phyloP scores from a whole-genome alignment of 495 filamentous ascomycete species.

The Tuber brumale region DNA sequence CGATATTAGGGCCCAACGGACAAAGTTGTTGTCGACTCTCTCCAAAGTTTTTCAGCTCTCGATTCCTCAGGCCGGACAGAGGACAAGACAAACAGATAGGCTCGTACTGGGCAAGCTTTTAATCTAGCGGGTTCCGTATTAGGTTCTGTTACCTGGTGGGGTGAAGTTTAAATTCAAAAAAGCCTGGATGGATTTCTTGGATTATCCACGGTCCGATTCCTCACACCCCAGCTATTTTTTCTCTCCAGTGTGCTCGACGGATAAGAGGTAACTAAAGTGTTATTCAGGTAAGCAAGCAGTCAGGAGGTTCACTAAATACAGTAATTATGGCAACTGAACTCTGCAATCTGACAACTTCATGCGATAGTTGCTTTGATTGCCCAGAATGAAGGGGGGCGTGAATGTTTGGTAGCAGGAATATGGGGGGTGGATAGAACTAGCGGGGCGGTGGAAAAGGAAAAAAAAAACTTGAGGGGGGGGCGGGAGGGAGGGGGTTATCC shows the following conservation, averaged over 20 bases:
- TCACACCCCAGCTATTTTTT: background rate
- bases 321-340: slow-evolving; percentile 1
- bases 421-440: background rate
- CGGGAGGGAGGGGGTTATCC: background rate
- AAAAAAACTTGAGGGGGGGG: background rate
- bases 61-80: background rate
- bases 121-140: background rate
- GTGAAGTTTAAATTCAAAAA: slow-evolving; percentile 3
- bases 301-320: background rate
- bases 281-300: slow-evolving; percentile 3
- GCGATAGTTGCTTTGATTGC: slow-evolving; percentile 5
- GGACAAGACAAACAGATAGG: background rate
- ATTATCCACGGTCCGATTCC: background rate
- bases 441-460: background rate
- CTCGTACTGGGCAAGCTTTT: background rate
- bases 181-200: background rate
- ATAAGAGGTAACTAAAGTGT: background rate
- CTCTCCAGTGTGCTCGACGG: background rate
- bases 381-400: slow-evolving; percentile 1
- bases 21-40: background rate
- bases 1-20: background rate
- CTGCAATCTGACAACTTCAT: slow-evolving; percentile 5
- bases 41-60: background rate
- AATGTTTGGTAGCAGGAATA: background rate
- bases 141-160: background rate